phyloP scores from a whole-genome alignment of 306 rosid genomes.

The Nissolia schottii region DNA sequence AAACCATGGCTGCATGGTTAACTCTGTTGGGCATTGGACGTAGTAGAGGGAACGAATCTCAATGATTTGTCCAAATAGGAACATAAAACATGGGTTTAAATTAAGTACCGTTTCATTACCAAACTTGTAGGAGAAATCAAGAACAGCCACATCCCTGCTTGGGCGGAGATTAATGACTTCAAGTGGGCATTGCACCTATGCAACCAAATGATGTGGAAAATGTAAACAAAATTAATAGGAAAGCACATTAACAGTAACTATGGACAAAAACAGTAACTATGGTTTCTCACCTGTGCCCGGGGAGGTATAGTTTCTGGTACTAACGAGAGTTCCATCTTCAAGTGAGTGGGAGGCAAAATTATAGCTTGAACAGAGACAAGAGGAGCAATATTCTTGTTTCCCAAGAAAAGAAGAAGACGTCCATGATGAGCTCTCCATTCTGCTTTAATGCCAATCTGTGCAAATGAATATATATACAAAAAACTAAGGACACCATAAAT shows the following conservation, averaged over 20 bases:
- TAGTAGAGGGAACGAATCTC: background rate
- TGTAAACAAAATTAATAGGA: background rate
- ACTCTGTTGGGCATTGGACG: background rate
- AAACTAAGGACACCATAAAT: background rate
- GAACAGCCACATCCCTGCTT: conserved; percentile 74
- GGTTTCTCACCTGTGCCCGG: conserved; percentile 58
- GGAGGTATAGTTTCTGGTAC: conserved; percentile 84
- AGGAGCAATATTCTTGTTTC: conserved; percentile 66
- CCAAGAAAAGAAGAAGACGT: conserved; percentile 69
- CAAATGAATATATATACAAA: background rate
- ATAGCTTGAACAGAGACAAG: conserved; percentile 67
- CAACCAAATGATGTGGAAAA: conserved; percentile 5
- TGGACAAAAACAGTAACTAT: too few species aligned
- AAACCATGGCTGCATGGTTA: background rate
- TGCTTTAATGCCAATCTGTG: conserved; percentile 70
- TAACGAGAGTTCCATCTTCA: conserved; percentile 62
- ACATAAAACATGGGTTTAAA: conserved; percentile 3
- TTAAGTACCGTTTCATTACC: conserved; percentile 52
- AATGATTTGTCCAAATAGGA: background rate
- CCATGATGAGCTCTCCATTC: conserved; percentile 78
- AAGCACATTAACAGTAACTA: background rate
- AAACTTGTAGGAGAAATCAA: conserved; percentile 69
- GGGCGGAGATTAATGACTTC: conserved; percentile 64
- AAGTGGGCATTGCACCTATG: conserved; percentile 81
- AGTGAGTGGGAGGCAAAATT: conserved; percentile 63